Evolutionary conservation across 2,329 filamentous ascomycete species (phyloP).

Genomic region (Alternaria gaisen): DNA sequence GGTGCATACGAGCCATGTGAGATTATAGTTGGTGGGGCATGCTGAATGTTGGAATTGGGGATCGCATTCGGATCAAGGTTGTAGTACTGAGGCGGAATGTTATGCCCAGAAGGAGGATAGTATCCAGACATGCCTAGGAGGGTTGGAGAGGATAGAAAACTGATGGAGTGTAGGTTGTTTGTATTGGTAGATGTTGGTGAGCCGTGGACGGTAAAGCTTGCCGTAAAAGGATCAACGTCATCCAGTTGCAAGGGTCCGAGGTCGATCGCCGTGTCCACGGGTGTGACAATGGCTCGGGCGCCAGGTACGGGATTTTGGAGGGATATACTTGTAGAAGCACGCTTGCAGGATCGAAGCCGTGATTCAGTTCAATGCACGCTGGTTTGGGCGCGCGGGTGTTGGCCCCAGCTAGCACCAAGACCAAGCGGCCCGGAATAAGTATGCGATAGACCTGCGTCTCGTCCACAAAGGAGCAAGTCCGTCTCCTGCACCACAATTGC

Average conservation of each 20-base stretch:
- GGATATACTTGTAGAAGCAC: slow-evolving; percentile 26
- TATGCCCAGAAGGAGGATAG: slow-evolving; percentile 44
- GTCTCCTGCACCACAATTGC: slow-evolving; percentile 37
- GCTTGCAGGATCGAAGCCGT: slow-evolving; percentile 29
- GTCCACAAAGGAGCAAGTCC: slow-evolving; percentile 34
- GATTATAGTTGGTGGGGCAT: slow-evolving; percentile 41
- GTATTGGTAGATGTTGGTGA: slow-evolving; percentile 30
- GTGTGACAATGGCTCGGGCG: slow-evolving; percentile 40
- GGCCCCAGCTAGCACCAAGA: slow-evolving; percentile 46
- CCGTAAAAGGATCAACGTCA: slow-evolving; percentile 50
- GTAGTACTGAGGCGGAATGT: slow-evolving; percentile 49
- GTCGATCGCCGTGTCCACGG: slow-evolving; percentile 43
- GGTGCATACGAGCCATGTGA: slow-evolving; percentile 41
- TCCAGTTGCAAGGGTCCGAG: slow-evolving; percentile 47
- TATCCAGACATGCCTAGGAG: slow-evolving; percentile 49
- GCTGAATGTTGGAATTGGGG: slow-evolving; percentile 33
- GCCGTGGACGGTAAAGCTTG: slow-evolving; percentile 30
- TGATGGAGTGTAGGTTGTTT: slow-evolving; percentile 29
- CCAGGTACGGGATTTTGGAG: slow-evolving; percentile 36
- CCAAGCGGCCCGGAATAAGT: slow-evolving; percentile 45
- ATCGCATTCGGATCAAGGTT: slow-evolving; percentile 40
- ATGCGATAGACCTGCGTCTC: slow-evolving; percentile 35
- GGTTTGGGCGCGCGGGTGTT: slow-evolving; percentile 40
- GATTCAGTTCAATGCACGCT: slow-evolving; percentile 37
- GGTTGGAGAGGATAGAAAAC: slow-evolving; percentile 25